Evolutionary conservation across 2,329 filamentous ascomycete species (phyloP).

Genomic region (Juglanconis juglandina): DNA sequence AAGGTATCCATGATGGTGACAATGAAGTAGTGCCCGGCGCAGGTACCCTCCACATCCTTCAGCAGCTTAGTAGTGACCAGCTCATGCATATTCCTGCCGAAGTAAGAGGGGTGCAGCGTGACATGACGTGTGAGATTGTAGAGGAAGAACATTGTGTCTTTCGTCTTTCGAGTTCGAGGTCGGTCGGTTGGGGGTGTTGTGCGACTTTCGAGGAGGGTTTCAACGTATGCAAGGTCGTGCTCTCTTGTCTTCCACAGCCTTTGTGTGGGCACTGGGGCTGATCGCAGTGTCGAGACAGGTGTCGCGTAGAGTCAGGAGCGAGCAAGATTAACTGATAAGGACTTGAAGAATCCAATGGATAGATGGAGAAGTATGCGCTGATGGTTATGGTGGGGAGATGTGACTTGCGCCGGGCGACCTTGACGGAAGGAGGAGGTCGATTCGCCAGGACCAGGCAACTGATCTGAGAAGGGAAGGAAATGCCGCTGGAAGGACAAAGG

Average conservation of each 20-base stretch:
- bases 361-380: not conserved
- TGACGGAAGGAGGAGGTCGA: not conserved
- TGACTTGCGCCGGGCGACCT: slow-evolving; percentile 6
- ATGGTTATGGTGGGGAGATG: not conserved
- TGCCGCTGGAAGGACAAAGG: not conserved
- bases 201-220: no score
- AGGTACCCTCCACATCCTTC: slow-evolving; percentile 91
- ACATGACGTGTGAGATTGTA: slow-evolving; percentile 94
- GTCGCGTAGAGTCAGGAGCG: not conserved
- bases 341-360: not conserved
- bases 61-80: slow-evolving; percentile 86
- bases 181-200: not conserved
- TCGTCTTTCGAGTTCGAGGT: not conserved
- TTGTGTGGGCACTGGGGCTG: no score
- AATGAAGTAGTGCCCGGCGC: slow-evolving; percentile 94
- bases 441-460: not conserved
- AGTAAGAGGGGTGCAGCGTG: slow-evolving; percentile 94
- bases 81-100: slow-evolving; percentile 88
- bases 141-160: slow-evolving; percentile 87
- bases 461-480: not conserved
- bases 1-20: slow-evolving; percentile 97
- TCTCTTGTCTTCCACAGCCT: no score
- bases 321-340: not conserved
- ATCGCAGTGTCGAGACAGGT: not conserved
- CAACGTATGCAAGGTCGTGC: no score